phyloP scores from a whole-genome alignment of 2,329 filamentous ascomycete species.

The Fusarium graminum region DNA sequence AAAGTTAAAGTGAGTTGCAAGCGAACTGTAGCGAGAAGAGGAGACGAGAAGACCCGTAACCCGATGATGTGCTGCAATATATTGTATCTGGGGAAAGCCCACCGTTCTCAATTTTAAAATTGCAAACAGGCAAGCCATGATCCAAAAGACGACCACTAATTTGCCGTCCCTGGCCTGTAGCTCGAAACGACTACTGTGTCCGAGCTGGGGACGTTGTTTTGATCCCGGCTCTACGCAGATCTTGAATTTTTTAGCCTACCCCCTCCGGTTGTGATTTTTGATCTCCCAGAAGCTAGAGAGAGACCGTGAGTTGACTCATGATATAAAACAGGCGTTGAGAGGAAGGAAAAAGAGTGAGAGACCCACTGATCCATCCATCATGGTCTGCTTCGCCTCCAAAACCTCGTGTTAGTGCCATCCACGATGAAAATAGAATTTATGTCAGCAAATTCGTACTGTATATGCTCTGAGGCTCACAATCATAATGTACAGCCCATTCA shows the following conservation, averaged over 20 bases:
- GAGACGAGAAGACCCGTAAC: conserved; percentile 1
- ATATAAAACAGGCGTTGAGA: conserved; percentile 35
- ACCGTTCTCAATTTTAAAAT: conserved; percentile 50
- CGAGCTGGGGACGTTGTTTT: conserved; percentile 32
- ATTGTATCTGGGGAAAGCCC: conserved; percentile 49
- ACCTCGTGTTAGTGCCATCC: conserved; percentile 41
- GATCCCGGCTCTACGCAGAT: conserved; percentile 47
- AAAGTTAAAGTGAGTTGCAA: conserved; percentile 24
- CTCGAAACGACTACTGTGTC: conserved; percentile 18
- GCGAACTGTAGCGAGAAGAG: conserved; percentile 30
- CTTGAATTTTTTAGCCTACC: conserved; percentile 13
- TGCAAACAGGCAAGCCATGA: conserved; percentile 52
- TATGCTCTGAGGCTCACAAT: conserved; percentile 6
- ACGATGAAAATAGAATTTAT: not conserved
- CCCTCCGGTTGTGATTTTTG: conserved; percentile 10
- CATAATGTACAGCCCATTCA: conserved; percentile 8
- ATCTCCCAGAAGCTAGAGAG: conserved; percentile 18
- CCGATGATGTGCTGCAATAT: conserved; percentile 5
- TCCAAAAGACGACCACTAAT: conserved; percentile 46
- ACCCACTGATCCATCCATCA: conserved; percentile 39
- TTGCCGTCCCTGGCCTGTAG: conserved; percentile 46
- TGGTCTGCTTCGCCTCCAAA: conserved; percentile 41
- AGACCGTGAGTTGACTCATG: conserved; percentile 17
- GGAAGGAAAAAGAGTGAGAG: conserved; percentile 10
- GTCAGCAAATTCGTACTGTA: conserved; percentile 3